Conservation (phyloP, 805 yeast genomes). For the Teunomyces atbi region DNA sequence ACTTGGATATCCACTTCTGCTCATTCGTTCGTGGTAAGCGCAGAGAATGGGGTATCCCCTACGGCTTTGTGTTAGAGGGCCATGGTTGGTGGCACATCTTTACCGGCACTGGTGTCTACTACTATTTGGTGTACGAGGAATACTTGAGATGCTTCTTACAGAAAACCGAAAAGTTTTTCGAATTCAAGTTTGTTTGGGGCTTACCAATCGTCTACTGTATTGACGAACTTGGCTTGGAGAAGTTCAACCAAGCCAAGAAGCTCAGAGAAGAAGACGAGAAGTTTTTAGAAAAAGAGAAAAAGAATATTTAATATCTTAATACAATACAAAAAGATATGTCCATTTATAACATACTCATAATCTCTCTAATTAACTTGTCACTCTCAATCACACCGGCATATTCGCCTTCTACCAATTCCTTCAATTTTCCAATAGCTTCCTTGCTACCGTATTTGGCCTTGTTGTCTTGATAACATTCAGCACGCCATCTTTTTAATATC, state of each 20-base stretch:
- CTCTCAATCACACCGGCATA: constrained; percentile 11
- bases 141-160: constrained; percentile 66
- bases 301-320: constrained; percentile 11
- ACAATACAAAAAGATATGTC: neutral
- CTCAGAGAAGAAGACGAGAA: constrained; percentile 12
- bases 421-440: constrained; percentile 41
- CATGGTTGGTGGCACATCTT: constrained; percentile 98
- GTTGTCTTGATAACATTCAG: constrained; percentile 32
- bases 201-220: constrained; percentile 21
- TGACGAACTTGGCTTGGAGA: constrained; percentile 25
- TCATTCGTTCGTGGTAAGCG: constrained; percentile 53
- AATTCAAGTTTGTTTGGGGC: constrained; percentile 57
- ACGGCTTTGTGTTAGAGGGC: constrained; percentile 82
- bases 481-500: constrained; percentile 56
- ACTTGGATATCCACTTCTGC: constrained; percentile 82
- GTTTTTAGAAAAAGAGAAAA: constrained; percentile 7
- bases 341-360: constrained; percentile 34
- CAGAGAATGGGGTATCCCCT: constrained; percentile 72
- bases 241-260: constrained; percentile 15
- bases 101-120: constrained; percentile 86
- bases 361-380: constrained; percentile 48
- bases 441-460: constrained; percentile 26
- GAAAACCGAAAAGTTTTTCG: constrained; percentile 54
- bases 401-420: constrained; percentile 30
- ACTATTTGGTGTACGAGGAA: constrained; percentile 76